A percentile compares a stretch with the other conserved stretches of the same genome.
phyloP scores from a whole-genome alignment of 2,329 filamentous ascomycete species.

The Fusarium sp. region DNA sequence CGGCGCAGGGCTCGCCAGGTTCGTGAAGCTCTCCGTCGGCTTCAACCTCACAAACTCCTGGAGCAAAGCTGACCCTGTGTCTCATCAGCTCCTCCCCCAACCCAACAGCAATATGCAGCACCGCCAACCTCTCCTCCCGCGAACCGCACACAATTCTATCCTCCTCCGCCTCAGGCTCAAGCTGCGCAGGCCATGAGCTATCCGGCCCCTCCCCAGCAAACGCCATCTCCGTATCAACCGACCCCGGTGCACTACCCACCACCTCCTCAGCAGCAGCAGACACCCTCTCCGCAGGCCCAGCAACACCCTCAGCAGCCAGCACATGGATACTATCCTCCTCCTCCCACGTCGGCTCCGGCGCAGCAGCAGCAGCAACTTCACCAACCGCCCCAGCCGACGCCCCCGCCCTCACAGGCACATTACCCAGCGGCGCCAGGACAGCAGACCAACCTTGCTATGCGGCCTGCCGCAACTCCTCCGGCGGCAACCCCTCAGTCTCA shows the following conservation, averaged over 20 bases:
- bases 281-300: constrained; percentile 45
- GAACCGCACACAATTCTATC: constrained; percentile 63
- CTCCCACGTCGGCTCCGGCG: constrained; percentile 31
- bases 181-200: constrained; percentile 51
- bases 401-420: constrained; percentile 40
- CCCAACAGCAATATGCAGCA: constrained; percentile 58
- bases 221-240: constrained; percentile 39
- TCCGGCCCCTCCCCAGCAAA: constrained; percentile 46
- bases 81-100: constrained; percentile 40
- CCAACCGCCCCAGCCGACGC: constrained; percentile 43
- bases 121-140: constrained; percentile 65
- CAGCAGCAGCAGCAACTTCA: constrained; percentile 44
- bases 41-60: background rate
- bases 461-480: constrained; percentile 46
- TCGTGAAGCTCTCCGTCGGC: constrained; percentile 25
- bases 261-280: constrained; percentile 46
- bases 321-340: constrained; percentile 38
- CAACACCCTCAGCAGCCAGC: constrained; percentile 42
- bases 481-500: constrained; percentile 41
- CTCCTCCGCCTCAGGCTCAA: constrained; percentile 58
- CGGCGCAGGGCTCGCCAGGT: constrained; percentile 51
- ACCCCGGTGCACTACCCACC: constrained; percentile 43
- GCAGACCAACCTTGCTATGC: constrained; percentile 38
- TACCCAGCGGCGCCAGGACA: constrained; percentile 49
- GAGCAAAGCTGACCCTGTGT: constrained; percentile 30